These are phyloP conservation scores for Dunaliella primolecta DNA, from an alignment of 139 green algal genomes.

Conservation along the genomic window DNA sequence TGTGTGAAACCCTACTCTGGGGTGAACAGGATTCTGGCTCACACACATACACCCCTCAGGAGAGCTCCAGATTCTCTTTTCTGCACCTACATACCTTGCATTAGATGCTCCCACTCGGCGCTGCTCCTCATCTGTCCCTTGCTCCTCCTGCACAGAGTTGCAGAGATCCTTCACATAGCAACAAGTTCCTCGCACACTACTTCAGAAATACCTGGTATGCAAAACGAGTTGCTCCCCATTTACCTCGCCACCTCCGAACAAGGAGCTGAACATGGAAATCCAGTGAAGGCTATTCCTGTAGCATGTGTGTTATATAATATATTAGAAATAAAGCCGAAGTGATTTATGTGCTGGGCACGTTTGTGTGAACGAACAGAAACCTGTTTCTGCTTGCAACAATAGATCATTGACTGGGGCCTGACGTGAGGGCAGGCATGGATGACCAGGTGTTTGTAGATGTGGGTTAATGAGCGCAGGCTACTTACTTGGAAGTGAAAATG, in stretches of 20 bases:
- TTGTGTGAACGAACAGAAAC: no score
- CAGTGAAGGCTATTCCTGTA: neutral
- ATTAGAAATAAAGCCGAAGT: no score
- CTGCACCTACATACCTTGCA: neutral
- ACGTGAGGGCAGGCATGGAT: no score
- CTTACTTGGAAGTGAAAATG: no score
- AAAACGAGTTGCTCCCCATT: no score
- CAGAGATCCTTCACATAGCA: neutral
- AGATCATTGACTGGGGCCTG: no score
- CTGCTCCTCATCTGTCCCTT: neutral
- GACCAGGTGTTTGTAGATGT: no score
- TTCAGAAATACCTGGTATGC: neutral
- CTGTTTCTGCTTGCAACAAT: no score
- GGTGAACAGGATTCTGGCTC: neutral
- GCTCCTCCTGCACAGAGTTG: neutral
- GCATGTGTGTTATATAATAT: neutral
- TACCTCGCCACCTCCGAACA: neutral
- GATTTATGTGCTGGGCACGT: no score
- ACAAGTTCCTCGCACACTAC: neutral
- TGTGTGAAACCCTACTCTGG: neutral
- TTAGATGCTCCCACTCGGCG: neutral
- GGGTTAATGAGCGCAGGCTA: no score
- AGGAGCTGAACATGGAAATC: neutral
- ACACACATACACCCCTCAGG: neutral
- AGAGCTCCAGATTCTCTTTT: neutral